Base-by-base conservation (phyloP, 2,329 filamentous ascomycete genomes). In the Oidium heveae region DNA sequence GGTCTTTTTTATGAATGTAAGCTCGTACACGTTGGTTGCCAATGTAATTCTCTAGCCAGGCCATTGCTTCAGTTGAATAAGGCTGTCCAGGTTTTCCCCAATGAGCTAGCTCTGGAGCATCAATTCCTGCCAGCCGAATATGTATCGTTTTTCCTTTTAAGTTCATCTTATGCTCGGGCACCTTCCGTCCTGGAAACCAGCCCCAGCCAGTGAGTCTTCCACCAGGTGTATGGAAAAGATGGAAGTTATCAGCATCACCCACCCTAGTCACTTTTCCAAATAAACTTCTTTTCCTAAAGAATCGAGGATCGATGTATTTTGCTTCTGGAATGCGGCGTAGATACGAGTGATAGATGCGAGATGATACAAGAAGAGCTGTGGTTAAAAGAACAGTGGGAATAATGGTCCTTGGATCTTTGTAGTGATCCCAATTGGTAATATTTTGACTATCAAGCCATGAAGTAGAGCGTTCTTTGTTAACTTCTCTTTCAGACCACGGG, bases 181-280 rank as follows among this genome's bases (percentile, higher is more conserved):
- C 74, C 56, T 69, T 80, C 63, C 86, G 73, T 66, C 76, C 72
- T 6, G 76, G 81, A 59, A 91, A 64, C 86, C 86, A 94, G n/a
- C 84, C 87, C 91, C 91, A 98, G 54, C 91, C 91, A 12, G 82
- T 75, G 53, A 88, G 67, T 59, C 80, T 75, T 12, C 91, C 91
- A n/a, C 89, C 89, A 0, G 91, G 91, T 0, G 87, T 96, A 67
- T 98, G 91, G 66, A 83, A 98, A 51, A 98, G 67, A 61, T 91
- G 83, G 66, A 98, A 95, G 65, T 89, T 89, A 68, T 98, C 91
- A 4, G 87, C 93, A 72, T 98, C 91, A 44, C 93, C 91, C 24
- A 98, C 91, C 61, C 84, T 87, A 13, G 89, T 95, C 44, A 96
- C 91, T 58, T 76, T 76, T 15, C 91, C 91, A 61, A 89, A 83